Conservation (phyloP, 768 basidiomycete species). For the Tulasnella calospora region DNA sequence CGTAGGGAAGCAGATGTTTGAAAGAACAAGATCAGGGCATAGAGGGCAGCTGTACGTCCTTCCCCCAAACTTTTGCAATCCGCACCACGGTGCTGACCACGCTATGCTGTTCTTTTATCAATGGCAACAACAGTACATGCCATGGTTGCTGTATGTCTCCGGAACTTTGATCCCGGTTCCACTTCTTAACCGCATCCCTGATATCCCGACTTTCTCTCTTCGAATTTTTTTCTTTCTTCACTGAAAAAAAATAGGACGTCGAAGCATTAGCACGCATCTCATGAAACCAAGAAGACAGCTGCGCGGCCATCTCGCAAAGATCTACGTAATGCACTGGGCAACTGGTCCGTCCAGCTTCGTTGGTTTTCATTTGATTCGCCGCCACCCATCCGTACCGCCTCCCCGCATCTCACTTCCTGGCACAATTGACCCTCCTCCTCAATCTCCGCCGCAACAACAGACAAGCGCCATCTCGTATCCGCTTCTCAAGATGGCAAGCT, state of each 20-base stretch:
- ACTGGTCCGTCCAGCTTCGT: conserved; percentile 42
- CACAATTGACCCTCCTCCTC: background rate
- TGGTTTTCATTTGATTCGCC: background rate
- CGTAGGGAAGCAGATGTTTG: conserved; percentile 92
- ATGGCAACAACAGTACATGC: conserved; percentile 72
- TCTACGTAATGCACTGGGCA: conserved; percentile 99
- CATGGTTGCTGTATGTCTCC: conserved; percentile 62
- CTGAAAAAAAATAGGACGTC: conserved; percentile 50
- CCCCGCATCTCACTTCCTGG: background rate
- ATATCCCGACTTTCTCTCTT: no score
- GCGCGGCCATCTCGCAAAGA: conserved; percentile 97
- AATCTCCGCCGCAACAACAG: conserved; percentile 37
- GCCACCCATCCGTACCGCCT: background rate
- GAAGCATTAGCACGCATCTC: conserved; percentile 90
- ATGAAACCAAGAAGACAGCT: conserved; percentile 95
- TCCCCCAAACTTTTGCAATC: background rate
- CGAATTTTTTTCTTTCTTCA: background rate
- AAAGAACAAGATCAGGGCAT: conserved; percentile 98
- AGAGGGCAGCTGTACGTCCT: conserved; percentile 48
- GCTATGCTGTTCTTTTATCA: conserved; percentile 2
- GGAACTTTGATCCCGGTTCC: background rate
- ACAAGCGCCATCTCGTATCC: conserved; percentile 97
- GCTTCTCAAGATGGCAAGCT: conserved; percentile 99
- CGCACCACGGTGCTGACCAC: background rate
- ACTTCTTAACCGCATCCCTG: conserved; percentile 3